These are phyloP conservation scores for Alternaria conjuncta DNA, from an alignment of 2,329 filamentous ascomycete species.

Conservation along the genomic window DNA sequence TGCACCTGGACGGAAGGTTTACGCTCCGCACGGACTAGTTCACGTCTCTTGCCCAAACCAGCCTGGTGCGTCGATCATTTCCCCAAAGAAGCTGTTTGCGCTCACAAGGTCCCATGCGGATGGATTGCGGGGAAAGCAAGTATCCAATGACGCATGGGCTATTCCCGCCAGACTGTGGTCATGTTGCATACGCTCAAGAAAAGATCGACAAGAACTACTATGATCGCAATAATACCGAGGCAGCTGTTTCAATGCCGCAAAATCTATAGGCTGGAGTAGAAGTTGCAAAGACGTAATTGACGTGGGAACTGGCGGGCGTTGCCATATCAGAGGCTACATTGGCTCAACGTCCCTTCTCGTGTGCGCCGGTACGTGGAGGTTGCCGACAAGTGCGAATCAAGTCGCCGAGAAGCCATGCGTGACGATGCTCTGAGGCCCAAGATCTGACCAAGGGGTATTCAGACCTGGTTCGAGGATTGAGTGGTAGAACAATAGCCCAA, in stretches of 20 bases:
- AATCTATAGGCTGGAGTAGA: neutral
- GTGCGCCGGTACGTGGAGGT: neutral
- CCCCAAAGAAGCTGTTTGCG: neutral
- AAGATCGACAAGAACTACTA: neutral
- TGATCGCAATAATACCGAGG: neutral
- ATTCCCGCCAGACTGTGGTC: neutral
- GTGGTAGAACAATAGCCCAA: neutral
- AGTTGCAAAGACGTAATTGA: slow-evolving; percentile 1
- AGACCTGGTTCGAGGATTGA: neutral
- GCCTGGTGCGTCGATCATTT: neutral
- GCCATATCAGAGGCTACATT: neutral
- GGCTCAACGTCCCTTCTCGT: neutral
- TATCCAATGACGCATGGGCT: slow-evolving; percentile 1
- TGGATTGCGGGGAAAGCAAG: neutral
- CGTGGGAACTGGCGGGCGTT: neutral
- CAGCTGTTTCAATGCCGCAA: neutral
- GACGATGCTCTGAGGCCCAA: neutral
- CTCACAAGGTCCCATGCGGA: neutral
- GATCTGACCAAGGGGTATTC: neutral
- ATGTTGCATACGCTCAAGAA: neutral
- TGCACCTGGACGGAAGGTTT: slow-evolving; percentile 2
- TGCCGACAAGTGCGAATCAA: neutral
- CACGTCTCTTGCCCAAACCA: slow-evolving; percentile 2
- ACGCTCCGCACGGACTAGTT: neutral
- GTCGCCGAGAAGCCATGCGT: neutral